These are phyloP conservation scores for Hypoxylon sp. DNA, from an alignment of 2,329 filamentous ascomycete species.

Conservation along the genomic window DNA sequence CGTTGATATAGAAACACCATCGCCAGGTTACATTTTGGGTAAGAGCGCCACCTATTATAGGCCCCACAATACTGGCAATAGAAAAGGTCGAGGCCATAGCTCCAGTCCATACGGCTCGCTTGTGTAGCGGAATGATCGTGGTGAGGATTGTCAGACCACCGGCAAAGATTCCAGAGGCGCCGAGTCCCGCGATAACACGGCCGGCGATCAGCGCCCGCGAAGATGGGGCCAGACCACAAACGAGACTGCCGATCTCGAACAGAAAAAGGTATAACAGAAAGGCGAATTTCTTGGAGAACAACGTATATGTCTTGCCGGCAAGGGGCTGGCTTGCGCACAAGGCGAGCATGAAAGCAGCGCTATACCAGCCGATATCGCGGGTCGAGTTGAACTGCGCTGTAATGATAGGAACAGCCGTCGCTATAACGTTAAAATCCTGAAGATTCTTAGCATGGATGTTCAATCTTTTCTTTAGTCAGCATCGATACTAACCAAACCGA, in stretches of 20 bases:
- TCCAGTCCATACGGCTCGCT: conserved; percentile 8
- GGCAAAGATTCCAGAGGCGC: conserved; percentile 18
- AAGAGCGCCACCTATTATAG: conserved; percentile 14
- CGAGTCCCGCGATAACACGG: conserved; percentile 14
- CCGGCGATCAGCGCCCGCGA: conserved; percentile 18
- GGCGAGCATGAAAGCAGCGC: conserved; percentile 16
- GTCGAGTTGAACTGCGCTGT: conserved; percentile 38
- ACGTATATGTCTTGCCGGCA: conserved; percentile 3
- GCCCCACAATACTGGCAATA: conserved; percentile 20
- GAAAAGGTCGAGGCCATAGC: neutral
- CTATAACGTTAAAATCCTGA: conserved; percentile 24
- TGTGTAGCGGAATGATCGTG: conserved; percentile 12
- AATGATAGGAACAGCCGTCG: conserved; percentile 23
- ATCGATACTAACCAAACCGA: conserved; percentile 34
- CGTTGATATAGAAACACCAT: conserved; percentile 16
- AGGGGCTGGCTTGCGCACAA: conserved; percentile 10
- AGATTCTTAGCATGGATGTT: too few species aligned
- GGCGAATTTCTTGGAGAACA: conserved; percentile 7
- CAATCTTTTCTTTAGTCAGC: neutral
- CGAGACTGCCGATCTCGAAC: conserved; percentile 15
- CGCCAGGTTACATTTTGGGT: neutral
- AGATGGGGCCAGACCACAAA: conserved; percentile 10
- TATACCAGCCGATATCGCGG: conserved; percentile 41
- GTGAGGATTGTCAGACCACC: conserved; percentile 10
- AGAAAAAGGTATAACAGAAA: conserved; percentile 4